Conservation (phyloP, 2,329 filamentous ascomycete genomes). For the Pseudogymnoascus sp. region DNA sequence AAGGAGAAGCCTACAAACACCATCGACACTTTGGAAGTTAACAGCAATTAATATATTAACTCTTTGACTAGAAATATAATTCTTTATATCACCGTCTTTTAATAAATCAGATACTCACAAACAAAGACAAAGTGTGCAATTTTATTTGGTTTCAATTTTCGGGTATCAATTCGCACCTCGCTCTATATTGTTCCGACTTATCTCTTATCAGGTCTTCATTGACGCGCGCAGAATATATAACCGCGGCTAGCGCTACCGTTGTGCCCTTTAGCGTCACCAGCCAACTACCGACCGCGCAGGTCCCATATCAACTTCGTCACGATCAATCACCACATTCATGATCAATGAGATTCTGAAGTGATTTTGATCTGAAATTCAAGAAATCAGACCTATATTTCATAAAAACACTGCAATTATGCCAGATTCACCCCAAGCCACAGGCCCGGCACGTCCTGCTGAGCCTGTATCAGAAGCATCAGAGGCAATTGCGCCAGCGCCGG, state of each 20-base stretch:
- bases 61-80: neutral
- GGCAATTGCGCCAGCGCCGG: conserved; percentile 38
- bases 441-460: neutral
- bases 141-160: neutral
- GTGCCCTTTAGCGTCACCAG: neutral
- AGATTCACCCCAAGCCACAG: neutral
- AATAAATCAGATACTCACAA: neutral
- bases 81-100: neutral
- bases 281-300: conserved; percentile 2
- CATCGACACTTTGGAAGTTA: neutral
- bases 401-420: neutral
- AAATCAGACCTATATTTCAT: neutral
- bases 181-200: neutral
- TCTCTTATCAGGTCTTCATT: neutral
- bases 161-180: neutral
- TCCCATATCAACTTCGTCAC: conserved; percentile 3
- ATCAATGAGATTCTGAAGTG: neutral
- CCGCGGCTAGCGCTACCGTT: neutral
- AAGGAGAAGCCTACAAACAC: neutral
- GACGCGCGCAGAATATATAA: neutral
- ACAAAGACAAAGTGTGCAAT: neutral
- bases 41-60: neutral
- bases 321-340: neutral
- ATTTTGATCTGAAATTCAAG: neutral
- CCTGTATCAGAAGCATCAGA: conserved; percentile 7